These are phyloP conservation scores for Yamadazyma dushanensis DNA, from an alignment of 1,139 yeast species.

Conservation along the genomic window DNA sequence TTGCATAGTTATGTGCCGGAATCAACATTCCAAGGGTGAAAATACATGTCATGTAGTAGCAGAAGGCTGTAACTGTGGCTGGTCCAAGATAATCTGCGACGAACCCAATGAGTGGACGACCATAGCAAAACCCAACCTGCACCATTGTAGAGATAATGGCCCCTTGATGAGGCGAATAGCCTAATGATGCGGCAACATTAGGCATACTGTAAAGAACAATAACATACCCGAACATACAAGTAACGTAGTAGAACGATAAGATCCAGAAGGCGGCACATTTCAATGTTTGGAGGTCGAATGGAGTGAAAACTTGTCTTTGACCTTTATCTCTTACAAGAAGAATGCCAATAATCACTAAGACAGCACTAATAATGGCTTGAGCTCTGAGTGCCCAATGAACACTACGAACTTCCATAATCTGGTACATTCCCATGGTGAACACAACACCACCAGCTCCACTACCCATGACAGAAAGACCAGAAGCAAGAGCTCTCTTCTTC, in stretches of 20 bases:
- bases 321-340: slow-evolving; percentile 15
- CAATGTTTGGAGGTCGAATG: slow-evolving; percentile 8
- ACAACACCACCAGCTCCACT: slow-evolving; percentile 19
- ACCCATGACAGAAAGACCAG: slow-evolving; percentile 56
- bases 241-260: slow-evolving; percentile 27
- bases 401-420: slow-evolving; percentile 20
- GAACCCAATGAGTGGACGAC: slow-evolving; percentile 48
- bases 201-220: slow-evolving; percentile 36
- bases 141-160: slow-evolving; percentile 54
- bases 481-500: slow-evolving; percentile 31
- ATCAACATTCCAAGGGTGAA: slow-evolving; percentile 59
- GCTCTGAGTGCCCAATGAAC: slow-evolving; percentile 45
- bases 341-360: slow-evolving; percentile 24
- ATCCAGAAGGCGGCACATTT: slow-evolving; percentile 26
- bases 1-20: slow-evolving; percentile 55
- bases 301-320: slow-evolving; percentile 15
- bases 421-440: slow-evolving; percentile 26
- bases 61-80: slow-evolving; percentile 37
- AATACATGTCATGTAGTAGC: slow-evolving; percentile 34
- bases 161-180: slow-evolving; percentile 31
- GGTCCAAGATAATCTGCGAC: slow-evolving; percentile 49
- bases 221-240: slow-evolving; percentile 40
- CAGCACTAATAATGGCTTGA: slow-evolving; percentile 29
- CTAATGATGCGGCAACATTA: slow-evolving; percentile 29
- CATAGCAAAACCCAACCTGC: slow-evolving; percentile 38